These are phyloP conservation scores for Teunomyces atbi DNA, from an alignment of 805 yeast species.

Conservation along the genomic window DNA sequence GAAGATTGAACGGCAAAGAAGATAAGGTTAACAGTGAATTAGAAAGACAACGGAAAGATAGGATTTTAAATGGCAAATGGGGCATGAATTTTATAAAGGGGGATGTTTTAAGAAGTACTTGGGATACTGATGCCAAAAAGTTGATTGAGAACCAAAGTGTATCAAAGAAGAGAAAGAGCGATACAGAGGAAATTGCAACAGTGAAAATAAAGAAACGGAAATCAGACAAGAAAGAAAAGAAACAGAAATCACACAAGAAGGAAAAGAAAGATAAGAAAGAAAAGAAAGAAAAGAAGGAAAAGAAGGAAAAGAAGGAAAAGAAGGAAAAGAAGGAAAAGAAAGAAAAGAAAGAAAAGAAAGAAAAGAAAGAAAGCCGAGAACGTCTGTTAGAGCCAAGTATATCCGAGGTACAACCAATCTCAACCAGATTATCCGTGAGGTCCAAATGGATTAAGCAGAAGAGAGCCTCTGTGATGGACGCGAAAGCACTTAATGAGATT, in stretches of 20 bases:
- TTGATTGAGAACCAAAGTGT: conserved; percentile 10
- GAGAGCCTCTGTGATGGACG: conserved; percentile 87
- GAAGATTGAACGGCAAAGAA: conserved; percentile 85
- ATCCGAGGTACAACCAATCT: conserved; percentile 19
- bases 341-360: conserved; percentile 14
- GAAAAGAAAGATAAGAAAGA: conserved; percentile 25
- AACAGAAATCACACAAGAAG: conserved; percentile 23
- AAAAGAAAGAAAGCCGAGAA: conserved; percentile 10
- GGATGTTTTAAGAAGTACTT: conserved; percentile 76
- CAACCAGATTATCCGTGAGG: conserved; percentile 57
- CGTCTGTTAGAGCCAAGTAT: conserved; percentile 7
- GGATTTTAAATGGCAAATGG: conserved; percentile 79
- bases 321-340: conserved; percentile 22
- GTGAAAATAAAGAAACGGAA: conserved; percentile 23
- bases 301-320: conserved; percentile 12
- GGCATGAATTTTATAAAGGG: conserved; percentile 88
- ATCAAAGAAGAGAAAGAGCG: conserved; percentile 14
- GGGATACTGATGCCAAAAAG: conserved; percentile 58
- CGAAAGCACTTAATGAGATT: conserved; percentile 85
- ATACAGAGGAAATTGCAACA: conserved; percentile 13
- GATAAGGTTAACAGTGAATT: conserved; percentile 61
- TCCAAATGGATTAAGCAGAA: conserved; percentile 88
- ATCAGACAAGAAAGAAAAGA: conserved; percentile 19
- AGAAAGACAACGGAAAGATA: conserved; percentile 65
- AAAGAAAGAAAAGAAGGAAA: conserved; percentile 11